Base-by-base conservation (phyloP, 805 yeast species). In the Cyberlindnera mississippiensis region DNA sequence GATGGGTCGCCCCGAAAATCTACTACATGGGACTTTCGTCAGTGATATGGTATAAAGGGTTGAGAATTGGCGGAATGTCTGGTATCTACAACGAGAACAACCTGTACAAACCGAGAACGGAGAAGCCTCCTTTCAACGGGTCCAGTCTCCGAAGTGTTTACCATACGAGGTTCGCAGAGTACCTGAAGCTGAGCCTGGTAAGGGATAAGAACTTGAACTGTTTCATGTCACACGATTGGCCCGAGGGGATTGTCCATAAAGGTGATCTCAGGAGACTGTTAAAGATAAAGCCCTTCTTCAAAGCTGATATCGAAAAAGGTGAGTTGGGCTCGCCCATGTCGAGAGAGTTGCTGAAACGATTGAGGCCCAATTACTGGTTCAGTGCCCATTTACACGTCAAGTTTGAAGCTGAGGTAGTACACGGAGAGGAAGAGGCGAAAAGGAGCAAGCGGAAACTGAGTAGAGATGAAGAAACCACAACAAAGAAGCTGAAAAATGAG, bases 151-250 rank as follows among this genome's bases (percentile, higher is more conserved):
- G 85, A 40, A 75, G 88, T 12, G 72, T 78, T 0, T 96, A 93
- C 61, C 78, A 82, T 38, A 75, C 90, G 28, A 75, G 84, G 35
- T 70, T 71, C 22, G 69, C 53, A 40, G 84, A 83, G 42, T 76
- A 75, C 41, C 48, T 78, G 28, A 84, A 83, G 47, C 63, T 87
- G 51, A 62, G 68, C 50, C 50, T 74, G 52, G 52, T 74, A 44
- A 37, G 54, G 44, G 51, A 52, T 45, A 11, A 46, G 47, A 38
- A 51, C 14, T 35, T 78, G 6, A 85, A 86, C 51, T 58, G 89
- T 1, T 69, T 83, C 58, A 46, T 91, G 40, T 76, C 86, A 26
- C 99, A 93, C 62, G 99, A 93, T 66, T 93, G 99, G 99, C 99
- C 99, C 0, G 80, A 71, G 31, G 86, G 85, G 3, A 80, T 90